Evolutionary conservation across 1,139 yeast genomes (phyloP).

Genomic region (Candida glucosophila): DNA sequence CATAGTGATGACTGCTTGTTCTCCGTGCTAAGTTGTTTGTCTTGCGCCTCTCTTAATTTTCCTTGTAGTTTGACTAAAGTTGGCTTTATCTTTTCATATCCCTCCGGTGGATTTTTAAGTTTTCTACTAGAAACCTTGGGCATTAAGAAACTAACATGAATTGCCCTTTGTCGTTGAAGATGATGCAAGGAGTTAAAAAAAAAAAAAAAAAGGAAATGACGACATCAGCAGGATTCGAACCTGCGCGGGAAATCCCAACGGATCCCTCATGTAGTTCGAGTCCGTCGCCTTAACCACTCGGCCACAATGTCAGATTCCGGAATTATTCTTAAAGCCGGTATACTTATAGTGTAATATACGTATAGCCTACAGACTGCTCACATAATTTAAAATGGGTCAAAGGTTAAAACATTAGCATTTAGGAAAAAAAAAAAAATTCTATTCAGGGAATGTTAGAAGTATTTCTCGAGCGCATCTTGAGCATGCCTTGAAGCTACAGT

Average conservation of each 20-base stretch:
- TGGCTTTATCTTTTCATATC: constrained; percentile 63
- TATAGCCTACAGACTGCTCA: too few species aligned
- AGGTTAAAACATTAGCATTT: too few species aligned
- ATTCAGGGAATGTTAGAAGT: too few species aligned
- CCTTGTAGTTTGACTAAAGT: constrained; percentile 56
- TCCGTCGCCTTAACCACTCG: constrained; percentile 80
- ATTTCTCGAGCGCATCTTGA: too few species aligned
- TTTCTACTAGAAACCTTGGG: constrained; percentile 32
- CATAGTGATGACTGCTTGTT: constrained; percentile 54
- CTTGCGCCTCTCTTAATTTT: constrained; percentile 53
- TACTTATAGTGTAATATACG: too few species aligned
- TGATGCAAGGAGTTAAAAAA: not conserved
- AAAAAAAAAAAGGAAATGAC: constrained; percentile 24
- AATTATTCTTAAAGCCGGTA: too few species aligned
- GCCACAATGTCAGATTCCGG: constrained; percentile 67
- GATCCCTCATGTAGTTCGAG: constrained; percentile 51
- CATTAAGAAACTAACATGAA: constrained; percentile 17
- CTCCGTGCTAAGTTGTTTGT: constrained; percentile 14
- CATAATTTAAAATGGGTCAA: too few species aligned
- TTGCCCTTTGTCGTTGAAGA: too few species aligned
- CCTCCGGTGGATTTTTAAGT: constrained; percentile 59
- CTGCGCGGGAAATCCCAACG: constrained; percentile 87
- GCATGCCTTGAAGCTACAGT: too few species aligned
- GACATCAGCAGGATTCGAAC: constrained; percentile 89
- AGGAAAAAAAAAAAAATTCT: too few species aligned